These are phyloP conservation scores for Penicillium longicatenatum DNA, from an alignment of 495 filamentous ascomycete species.

Conservation along the genomic window DNA sequence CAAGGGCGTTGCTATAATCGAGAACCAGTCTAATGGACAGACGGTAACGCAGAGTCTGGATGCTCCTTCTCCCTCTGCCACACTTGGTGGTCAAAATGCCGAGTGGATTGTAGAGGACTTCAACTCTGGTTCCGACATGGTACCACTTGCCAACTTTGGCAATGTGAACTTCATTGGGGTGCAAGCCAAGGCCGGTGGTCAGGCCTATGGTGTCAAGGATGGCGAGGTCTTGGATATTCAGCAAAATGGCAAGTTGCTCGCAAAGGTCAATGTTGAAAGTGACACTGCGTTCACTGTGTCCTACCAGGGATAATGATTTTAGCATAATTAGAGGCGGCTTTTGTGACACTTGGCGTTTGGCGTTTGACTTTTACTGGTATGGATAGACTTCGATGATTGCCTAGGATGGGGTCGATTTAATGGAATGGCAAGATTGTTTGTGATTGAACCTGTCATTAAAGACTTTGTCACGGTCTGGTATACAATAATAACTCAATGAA, in stretches of 20 bases:
- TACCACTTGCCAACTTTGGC: constrained; percentile 58
- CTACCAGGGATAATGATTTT: constrained; percentile 19
- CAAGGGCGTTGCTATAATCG: constrained; percentile 55
- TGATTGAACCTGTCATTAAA: neutral
- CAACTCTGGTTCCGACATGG: constrained; percentile 44
- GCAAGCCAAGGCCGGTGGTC: constrained; percentile 39
- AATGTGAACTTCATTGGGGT: constrained; percentile 51
- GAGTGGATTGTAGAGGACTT: constrained; percentile 73
- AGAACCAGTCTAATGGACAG: constrained; percentile 58
- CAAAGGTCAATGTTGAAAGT: constrained; percentile 43
- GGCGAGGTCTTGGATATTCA: constrained; percentile 50
- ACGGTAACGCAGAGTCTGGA: constrained; percentile 53
- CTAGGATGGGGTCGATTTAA: neutral
- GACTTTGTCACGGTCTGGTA: neutral
- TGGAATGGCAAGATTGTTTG: neutral
- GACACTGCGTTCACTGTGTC: constrained; percentile 38
- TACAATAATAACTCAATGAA: neutral
- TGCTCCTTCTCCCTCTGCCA: constrained; percentile 36
- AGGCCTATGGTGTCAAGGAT: neutral
- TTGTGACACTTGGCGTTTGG: neutral
- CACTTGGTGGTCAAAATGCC: constrained; percentile 50
- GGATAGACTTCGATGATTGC: neutral
- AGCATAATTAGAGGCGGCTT: neutral
- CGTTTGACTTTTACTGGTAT: neutral
- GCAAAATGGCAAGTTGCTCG: constrained; percentile 51